phyloP scores from a whole-genome alignment of 805 yeast species.

The Teunomyces aglyptinius region DNA sequence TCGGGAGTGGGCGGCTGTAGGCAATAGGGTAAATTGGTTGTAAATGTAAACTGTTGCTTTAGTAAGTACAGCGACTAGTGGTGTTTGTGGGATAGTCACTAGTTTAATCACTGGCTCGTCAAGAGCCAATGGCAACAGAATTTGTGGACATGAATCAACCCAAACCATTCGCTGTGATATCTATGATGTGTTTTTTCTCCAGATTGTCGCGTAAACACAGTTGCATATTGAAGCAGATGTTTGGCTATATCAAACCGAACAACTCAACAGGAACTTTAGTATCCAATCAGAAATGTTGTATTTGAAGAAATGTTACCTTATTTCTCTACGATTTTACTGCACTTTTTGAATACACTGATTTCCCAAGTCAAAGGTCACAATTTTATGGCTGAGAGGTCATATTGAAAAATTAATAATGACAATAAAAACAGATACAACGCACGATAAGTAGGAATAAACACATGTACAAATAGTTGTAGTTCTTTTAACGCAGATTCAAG shows the following conservation, averaged over 20 bases:
- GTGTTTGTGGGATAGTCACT: slow-evolving; percentile 26
- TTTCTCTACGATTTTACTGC: too few relatives aligned
- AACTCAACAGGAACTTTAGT: too few relatives aligned
- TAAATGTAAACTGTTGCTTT: slow-evolving; percentile 24
- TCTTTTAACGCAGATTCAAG: too few relatives aligned
- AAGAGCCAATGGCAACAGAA: slow-evolving; percentile 26
- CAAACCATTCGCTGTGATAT: slow-evolving; percentile 29
- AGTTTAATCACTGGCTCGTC: slow-evolving; percentile 14
- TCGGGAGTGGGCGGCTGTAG: slow-evolving; percentile 49
- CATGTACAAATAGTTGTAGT: too few relatives aligned
- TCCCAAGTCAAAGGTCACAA: too few relatives aligned
- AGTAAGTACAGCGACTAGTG: slow-evolving; percentile 29
- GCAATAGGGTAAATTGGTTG: slow-evolving; percentile 33
- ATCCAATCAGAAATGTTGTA: not conserved
- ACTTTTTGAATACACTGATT: too few relatives aligned
- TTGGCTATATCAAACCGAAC: not conserved
- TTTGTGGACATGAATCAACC: slow-evolving; percentile 31
- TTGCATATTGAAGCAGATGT: not conserved
- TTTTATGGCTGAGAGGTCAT: too few relatives aligned
- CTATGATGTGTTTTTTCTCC: slow-evolving; percentile 1
- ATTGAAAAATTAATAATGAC: too few relatives aligned
- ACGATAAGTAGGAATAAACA: too few relatives aligned
- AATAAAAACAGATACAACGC: too few relatives aligned
- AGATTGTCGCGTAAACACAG: not conserved
- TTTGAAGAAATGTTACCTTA: too few relatives aligned